Evolutionary conservation across 164 flowering plant genomes (phyloP), one percentile per base, ranked within the genome.

Genomic region (Hamamelis virginiana): DNA sequence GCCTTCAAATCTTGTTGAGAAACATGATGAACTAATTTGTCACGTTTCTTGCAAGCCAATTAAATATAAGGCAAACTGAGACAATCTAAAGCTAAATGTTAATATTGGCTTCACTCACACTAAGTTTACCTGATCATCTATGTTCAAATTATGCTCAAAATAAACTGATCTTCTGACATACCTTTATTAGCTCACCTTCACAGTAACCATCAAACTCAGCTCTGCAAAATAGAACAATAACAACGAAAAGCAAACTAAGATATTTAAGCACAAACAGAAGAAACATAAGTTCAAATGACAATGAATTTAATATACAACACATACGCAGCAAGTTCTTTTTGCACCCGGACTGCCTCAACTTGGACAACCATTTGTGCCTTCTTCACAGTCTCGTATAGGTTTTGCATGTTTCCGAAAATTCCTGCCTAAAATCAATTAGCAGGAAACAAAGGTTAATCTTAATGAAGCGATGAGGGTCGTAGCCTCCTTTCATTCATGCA

Each of bases 291-390:
- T 21, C 3, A 41, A 56, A 65, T 41, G 2, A 48, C 41, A 48
- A 63, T 33, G 6, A 18, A 33, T 43, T 72, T n/a, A 55, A 33
- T 50, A 59, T 28, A 56, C 50, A 19, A 52, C 33, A 68, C 93
- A 72, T 89, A 94, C 98, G 65, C 92, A 59, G 97, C 90, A 68
- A 94, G 97, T 76, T 94, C 98, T 75, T 94, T 91, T 74, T 94
- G 98, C 45, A 94, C 94, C 59, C 87, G 88, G 38, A 91, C 97
- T 66, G 96, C 98, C 83, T 94, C 98, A 68, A 94, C 98, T 84
- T 91, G 98, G 75, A 91, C 98, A 51, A 91, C 97, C 90, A 82
- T 89, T 58, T 94, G 96, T 6, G 98, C 98, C 82, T 91, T 94
- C 83, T 90, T 94, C 61, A 94, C 95, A 16, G 96, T 89, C 73